Evolutionary conservation across 1,284 basidiomycete genomes (phyloP), one percentile per base, ranked within the genome.

Genomic region (Megacollybia platyphylla): DNA sequence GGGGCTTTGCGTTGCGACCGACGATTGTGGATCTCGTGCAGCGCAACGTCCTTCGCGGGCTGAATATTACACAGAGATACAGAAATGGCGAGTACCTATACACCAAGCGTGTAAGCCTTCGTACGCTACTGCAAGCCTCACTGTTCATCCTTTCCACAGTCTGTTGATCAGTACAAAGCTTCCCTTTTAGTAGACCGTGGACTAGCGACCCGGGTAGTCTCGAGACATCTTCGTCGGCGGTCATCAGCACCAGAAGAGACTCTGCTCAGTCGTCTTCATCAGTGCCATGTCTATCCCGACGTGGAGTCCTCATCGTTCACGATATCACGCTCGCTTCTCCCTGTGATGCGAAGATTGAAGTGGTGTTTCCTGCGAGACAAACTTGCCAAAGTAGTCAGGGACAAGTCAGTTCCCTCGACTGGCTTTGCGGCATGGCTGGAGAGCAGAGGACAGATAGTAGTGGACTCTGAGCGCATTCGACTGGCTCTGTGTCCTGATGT

Each of bases 401-500:
- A 79, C 11, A 68, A 64, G 53, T 57, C 70, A 43, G 62, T 79
- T 44, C 67, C 70, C 53, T 57, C 62, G 32, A 55, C 55, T 7
- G 60, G 59, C 10, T 61, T 76, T 42, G 63, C 63, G 17, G 53
- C 57, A 15, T 81, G 78, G 80, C 54, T 79, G 36, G 76, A 78
- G 52, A 57, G 56, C 17, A 63, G 59, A 43, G 71, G 68, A 7
- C 57, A 60, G 42, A 59, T 79, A 39, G 61, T 77, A 10, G 61
- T 66, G 40, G 79, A 82, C 47, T 65, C 65, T 15, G 79, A 84
- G 57, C 68, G 79, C 40, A 64, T 81, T 11, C 59, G 79, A 44
- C 64, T 83, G 26, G 79, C 79, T 11, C 57, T 82, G 31, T 84
- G 80, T 51, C 81, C 79, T 1, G 68, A 70, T 43, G 65, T 82